Base-by-base conservation (phyloP, 2,329 filamentous ascomycete species). In the Ascomycota sp. region DNA sequence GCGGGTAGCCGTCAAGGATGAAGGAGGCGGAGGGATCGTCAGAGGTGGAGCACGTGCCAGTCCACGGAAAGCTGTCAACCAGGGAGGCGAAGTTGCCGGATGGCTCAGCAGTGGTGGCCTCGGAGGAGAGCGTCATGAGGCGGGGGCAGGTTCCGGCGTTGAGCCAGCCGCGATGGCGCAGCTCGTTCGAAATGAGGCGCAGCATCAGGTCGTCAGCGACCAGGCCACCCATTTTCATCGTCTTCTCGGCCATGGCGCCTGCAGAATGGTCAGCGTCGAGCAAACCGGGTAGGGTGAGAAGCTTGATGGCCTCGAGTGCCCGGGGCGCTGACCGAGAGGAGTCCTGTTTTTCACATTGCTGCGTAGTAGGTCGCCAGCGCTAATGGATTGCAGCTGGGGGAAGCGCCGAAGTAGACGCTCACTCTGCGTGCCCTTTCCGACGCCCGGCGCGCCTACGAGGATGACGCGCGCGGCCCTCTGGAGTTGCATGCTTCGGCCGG, bases 391-490 rank as follows among this genome's bases (percentile, higher is more conserved):
- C 28, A 98, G 63, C 46, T 94, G 79, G 4, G 85, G 81, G 48
- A 89, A 98, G 40, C 79, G 73, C 41, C 74, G 62, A 41, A 95
- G 73, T 37, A 98, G 63, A 36, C 89, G 73, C 52, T 92, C 80
- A 30, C 81, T 82, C 59, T 98, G 89, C 3, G 89, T 98, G 37
- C 86, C 89, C 54, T 98, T 98, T 37, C 89, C 89, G 33, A 93
- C 89, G 34, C 85, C 85, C n/a, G 89, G 89, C 30, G 86, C 85
- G 43, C 89, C 89, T 43, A 98, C 71, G 40, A 98, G 71, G 47
- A 98, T 95, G 38, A 95, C 75, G 37, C 89, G 78, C 32, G 89
- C 89, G 33, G 89, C 86, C 56, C 66, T 74, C 40, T 65, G 67
- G 46, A 91, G 69, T 56, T 70, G 63, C 69, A 75, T 74, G 38